A percentile compares a stretch with the other conserved stretches of the same genome.
Conservation (phyloP, 2,329 filamentous ascomycete species). For the Penicillium corylophilum region DNA sequence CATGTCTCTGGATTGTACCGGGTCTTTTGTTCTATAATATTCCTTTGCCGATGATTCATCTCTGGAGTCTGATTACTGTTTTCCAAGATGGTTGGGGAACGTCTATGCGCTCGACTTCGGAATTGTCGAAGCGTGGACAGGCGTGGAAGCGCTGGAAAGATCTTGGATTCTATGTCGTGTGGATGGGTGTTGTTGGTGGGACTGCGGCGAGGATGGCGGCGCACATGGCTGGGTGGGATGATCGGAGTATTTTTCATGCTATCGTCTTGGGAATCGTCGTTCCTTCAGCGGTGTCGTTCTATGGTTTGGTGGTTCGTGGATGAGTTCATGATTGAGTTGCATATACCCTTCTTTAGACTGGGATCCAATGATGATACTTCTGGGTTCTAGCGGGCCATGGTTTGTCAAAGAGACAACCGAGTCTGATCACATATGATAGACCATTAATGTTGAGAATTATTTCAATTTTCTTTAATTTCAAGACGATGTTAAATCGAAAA, state of each 20-base stretch:
- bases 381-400: background rate
- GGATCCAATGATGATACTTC: background rate
- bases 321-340: background rate
- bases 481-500: background rate
- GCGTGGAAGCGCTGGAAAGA: constrained; percentile 28
- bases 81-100: constrained; percentile 39
- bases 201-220: constrained; percentile 18
- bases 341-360: background rate
- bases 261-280: constrained; percentile 15
- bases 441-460: background rate
- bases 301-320: constrained; percentile 17
- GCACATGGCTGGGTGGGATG: constrained; percentile 14
- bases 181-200: constrained; percentile 31
- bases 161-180: constrained; percentile 31
- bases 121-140: constrained; percentile 24
- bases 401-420: background rate
- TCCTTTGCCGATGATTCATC: constrained; percentile 35
- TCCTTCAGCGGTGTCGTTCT: constrained; percentile 15
- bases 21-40: constrained; percentile 37
- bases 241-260: constrained; percentile 9
- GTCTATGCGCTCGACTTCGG: constrained; percentile 32
- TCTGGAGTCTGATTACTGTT: constrained; percentile 36
- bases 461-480: background rate
- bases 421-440: background rate
- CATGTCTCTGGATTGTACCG: constrained; percentile 25